These are phyloP conservation scores for Aphanomyces stellatus DNA, from an alignment of 352 stramenopile genomes.

Conservation along the genomic window DNA sequence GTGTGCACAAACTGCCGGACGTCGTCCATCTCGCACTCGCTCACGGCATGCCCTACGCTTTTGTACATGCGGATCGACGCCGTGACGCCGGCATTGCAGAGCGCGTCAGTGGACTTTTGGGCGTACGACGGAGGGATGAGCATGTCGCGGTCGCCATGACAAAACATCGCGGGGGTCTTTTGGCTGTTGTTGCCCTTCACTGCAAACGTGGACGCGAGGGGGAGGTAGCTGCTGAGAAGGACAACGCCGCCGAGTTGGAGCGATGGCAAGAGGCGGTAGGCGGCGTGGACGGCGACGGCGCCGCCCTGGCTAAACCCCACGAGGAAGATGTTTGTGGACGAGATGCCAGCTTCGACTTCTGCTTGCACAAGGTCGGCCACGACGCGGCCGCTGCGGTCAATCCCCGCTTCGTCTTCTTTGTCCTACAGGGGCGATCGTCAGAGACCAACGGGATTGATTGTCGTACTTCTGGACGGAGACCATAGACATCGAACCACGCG, in stretches of 20 bases:
- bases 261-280: neutral
- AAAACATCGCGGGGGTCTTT: neutral
- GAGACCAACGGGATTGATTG: no score
- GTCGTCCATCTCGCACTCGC: neutral
- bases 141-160: constrained; percentile 17
- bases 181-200: neutral
- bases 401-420: constrained; percentile 57
- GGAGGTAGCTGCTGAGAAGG: constrained; percentile 18
- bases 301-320: constrained; percentile 77
- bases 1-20: neutral
- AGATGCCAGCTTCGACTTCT: constrained; percentile 24
- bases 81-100: neutral
- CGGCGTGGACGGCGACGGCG: constrained; percentile 34
- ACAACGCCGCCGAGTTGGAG: constrained; percentile 16
- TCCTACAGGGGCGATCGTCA: no score
- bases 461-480: constrained; percentile 25
- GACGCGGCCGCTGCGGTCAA: constrained; percentile 30
- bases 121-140: constrained; percentile 11
- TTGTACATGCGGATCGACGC: neutral
- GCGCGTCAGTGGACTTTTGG: constrained; percentile 8
- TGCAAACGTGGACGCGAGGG: constrained; percentile 8
- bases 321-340: constrained; percentile 52
- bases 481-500: constrained; percentile 75
- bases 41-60: neutral
- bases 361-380: constrained; percentile 41